phyloP scores from a whole-genome alignment of 2,329 filamentous ascomycete species.

The Cadophora malorum region DNA sequence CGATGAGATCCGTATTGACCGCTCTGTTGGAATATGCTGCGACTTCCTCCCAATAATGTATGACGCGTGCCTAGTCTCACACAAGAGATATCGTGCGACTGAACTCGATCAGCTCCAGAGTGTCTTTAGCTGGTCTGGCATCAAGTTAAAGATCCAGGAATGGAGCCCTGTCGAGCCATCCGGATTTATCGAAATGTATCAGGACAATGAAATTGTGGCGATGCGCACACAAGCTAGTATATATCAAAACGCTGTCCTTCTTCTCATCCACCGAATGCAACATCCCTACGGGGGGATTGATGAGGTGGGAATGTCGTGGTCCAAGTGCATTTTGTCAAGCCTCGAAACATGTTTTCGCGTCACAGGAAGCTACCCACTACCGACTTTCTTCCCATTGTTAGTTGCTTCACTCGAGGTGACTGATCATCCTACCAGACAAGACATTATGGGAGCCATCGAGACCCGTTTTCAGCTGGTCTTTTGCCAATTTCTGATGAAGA shows the following conservation, averaged over 20 bases:
- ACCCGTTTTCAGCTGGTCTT: not conserved
- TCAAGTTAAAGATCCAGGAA: not conserved
- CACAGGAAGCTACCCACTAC: not conserved
- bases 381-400: not conserved
- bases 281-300: not conserved
- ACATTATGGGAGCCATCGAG: not conserved
- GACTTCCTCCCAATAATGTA: not conserved
- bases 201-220: not conserved
- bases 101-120: not conserved
- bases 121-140: not conserved
- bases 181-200: not conserved
- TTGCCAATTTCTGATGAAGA: not conserved
- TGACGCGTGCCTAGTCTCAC: not conserved
- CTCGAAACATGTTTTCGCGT: not conserved
- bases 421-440: not conserved
- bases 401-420: not conserved
- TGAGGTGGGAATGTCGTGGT: not conserved
- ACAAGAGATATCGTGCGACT: not conserved
- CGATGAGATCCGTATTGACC: not conserved
- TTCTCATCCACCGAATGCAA: not conserved
- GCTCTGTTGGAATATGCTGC: not conserved
- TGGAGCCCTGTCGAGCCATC: not conserved
- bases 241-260: not conserved
- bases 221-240: not conserved
- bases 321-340: not conserved